Base-by-base conservation (phyloP, 805 yeast genomes). In the Priceomyces medius region DNA sequence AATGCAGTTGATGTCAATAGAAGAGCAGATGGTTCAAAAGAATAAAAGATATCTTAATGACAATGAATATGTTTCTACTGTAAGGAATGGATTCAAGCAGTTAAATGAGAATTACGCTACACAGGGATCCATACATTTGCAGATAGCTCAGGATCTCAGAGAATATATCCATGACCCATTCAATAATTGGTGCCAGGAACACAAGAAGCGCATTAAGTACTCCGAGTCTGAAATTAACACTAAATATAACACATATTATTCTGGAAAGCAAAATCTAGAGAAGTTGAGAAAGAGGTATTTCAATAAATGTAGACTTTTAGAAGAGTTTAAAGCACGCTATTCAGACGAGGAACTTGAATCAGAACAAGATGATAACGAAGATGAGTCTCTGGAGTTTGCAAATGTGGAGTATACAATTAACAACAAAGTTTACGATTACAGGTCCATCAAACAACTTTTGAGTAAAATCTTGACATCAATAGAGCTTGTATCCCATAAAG, bases 231-330 rank as follows among this genome's bases (percentile, higher is more conserved):
- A 73, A 4, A 62, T 87, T 31, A 61, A 65, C 37, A 70, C 65
- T 16, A 80, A 78, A 48, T 70, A 78, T 34, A 75, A 74, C 49
- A 68, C 63, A 36, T 85, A 78, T 58, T 77, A 77, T 35, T 69
- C 63, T 39, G 73, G 67, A 29, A 63, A 70, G 47, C 56, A 59
- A 10, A 59, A 62, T 26, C 79, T 82, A 39, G 85, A 79, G 34
- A 71, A 73, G 48, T 69, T 76, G 47, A 88, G 81, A 58, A 81
- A 77, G 59, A 76, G 74, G 42, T 88, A 88, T 59, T 86, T 84
- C 71, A 85, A 81, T 61, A 84, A 83, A 56, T 86, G 93, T 59
- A 68, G 95, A 38, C 65, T 79, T 45, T 68, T 85, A 40, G 95
- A 87, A 58, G 87, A 83, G 42, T 73, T 79, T 54, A 77, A 73